Percentiles rank a stretch among this genome's conserved stretches.
Conservation (phyloP, 192 early-diverging fungal species). For the Dispira parvispora region DNA sequence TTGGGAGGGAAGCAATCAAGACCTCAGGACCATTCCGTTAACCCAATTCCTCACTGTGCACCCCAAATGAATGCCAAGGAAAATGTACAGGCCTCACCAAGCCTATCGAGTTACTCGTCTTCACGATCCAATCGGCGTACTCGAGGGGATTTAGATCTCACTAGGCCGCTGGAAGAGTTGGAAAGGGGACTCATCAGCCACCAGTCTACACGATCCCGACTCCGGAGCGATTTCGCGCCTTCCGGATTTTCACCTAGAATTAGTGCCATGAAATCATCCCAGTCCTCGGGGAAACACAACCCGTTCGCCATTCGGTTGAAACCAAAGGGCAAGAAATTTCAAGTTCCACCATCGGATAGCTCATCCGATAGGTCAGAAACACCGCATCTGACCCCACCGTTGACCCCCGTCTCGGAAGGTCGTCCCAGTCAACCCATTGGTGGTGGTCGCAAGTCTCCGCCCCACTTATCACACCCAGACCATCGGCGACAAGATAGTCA, state of each 20-base stretch:
- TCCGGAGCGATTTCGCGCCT: not conserved
- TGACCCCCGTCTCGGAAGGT: too few species aligned
- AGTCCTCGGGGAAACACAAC: not conserved
- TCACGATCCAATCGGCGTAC: not conserved
- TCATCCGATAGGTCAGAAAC: too few species aligned
- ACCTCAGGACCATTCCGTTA: not conserved
- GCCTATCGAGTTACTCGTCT: not conserved
- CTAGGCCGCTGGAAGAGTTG: not conserved
- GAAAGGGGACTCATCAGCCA: not conserved
- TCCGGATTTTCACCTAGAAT: not conserved
- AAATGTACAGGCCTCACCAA: not conserved
- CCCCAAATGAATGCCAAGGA: not conserved
- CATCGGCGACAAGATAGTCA: too few species aligned
- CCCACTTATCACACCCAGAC: too few species aligned
- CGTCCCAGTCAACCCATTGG: too few species aligned
- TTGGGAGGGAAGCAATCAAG: not conserved
- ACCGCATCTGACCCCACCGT: too few species aligned
- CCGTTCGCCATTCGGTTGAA: too few species aligned
- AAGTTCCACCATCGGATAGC: too few species aligned
- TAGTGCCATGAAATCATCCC: not conserved
- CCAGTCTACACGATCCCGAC: not conserved
- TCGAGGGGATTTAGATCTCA: not conserved
- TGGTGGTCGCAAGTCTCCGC: too few species aligned
- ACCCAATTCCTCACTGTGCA: not conserved
- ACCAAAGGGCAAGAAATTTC: too few species aligned